Evolutionary conservation across 495 filamentous ascomycete genomes (phyloP).

Genomic region (Chaetomium fimeti): DNA sequence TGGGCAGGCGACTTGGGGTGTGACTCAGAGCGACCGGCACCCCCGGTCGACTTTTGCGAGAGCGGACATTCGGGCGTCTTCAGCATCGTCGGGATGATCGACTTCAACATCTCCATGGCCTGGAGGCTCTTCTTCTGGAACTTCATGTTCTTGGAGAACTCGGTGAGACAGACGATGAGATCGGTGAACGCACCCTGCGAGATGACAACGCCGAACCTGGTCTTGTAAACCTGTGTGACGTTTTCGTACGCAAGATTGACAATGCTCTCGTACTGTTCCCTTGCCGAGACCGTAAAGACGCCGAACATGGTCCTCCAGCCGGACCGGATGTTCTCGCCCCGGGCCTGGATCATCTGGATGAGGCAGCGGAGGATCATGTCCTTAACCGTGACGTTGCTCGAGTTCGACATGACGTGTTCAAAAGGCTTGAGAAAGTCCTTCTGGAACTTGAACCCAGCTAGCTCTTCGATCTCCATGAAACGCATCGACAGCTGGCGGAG

Average conservation of each 20-base stretch:
- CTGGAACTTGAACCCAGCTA: constrained; percentile 98
- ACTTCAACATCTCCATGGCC: constrained; percentile 91
- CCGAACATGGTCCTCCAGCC: constrained; percentile 99
- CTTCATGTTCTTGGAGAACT: constrained; percentile 96
- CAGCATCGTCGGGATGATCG: constrained; percentile 89
- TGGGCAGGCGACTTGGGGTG: constrained; percentile 37
- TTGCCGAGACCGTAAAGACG: constrained; percentile 92
- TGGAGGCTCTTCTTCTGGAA: constrained; percentile 98
- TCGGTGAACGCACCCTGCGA: constrained; percentile 96
- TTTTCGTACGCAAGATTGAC: constrained; percentile 96
- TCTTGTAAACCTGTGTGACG: constrained; percentile 96
- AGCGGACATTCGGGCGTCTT: constrained; percentile 94
- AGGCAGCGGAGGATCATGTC: constrained; percentile 97
- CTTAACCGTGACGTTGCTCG: constrained; percentile 83
- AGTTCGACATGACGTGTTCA: constrained; percentile 94
- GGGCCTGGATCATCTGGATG: constrained; percentile 97
- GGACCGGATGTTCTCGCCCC: constrained; percentile 92
- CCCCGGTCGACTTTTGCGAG: constrained; percentile 47
- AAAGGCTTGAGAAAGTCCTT: constrained; percentile 99
- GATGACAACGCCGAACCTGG: constrained; percentile 93
- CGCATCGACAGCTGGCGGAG: constrained; percentile 94
- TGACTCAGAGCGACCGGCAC: constrained; percentile 32
- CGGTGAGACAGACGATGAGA: constrained; percentile 90
- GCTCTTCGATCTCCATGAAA: constrained; percentile 96
- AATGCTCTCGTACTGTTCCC: constrained; percentile 90